These are phyloP conservation scores for Sporisorium exsertum DNA, from an alignment of 1,284 basidiomycete species.

Conservation along the genomic window DNA sequence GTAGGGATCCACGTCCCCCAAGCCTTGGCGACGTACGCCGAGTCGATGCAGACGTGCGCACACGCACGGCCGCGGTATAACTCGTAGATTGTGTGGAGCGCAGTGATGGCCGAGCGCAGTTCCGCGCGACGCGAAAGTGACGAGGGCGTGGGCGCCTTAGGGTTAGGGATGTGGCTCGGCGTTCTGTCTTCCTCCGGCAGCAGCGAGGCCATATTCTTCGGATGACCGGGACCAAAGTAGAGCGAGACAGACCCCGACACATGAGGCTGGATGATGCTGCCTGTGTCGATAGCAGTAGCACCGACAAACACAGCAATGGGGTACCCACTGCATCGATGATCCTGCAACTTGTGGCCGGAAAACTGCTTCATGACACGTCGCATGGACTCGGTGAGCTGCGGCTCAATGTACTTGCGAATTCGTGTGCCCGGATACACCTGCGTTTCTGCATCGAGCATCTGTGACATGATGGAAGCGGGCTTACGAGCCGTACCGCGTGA, in stretches of 20 bases:
- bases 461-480: constrained; percentile 28
- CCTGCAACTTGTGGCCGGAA: constrained; percentile 41
- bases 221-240: constrained; percentile 53
- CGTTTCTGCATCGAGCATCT: constrained; percentile 41
- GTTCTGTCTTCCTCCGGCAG: constrained; percentile 45
- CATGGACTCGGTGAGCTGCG: constrained; percentile 50
- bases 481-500: constrained; percentile 33
- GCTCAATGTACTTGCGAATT: constrained; percentile 53
- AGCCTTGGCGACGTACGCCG: constrained; percentile 63
- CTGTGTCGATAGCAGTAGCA: constrained; percentile 47
- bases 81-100: constrained; percentile 51
- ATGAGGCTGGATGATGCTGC: constrained; percentile 51
- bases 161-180: constrained; percentile 50
- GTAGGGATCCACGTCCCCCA: constrained; percentile 64
- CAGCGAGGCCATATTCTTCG: constrained; percentile 51
- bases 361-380: constrained; percentile 56
- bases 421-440: constrained; percentile 50
- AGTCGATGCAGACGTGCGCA: constrained; percentile 62
- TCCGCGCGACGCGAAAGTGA: constrained; percentile 57
- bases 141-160: constrained; percentile 44
- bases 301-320: constrained; percentile 59
- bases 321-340: constrained; percentile 55
- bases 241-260: constrained; percentile 44
- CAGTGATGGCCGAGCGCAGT: constrained; percentile 49
- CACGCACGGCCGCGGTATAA: constrained; percentile 53